These are phyloP conservation scores for Anthracocystis panici-leucophaei DNA, from an alignment of 1,284 basidiomycete species.

Conservation along the genomic window DNA sequence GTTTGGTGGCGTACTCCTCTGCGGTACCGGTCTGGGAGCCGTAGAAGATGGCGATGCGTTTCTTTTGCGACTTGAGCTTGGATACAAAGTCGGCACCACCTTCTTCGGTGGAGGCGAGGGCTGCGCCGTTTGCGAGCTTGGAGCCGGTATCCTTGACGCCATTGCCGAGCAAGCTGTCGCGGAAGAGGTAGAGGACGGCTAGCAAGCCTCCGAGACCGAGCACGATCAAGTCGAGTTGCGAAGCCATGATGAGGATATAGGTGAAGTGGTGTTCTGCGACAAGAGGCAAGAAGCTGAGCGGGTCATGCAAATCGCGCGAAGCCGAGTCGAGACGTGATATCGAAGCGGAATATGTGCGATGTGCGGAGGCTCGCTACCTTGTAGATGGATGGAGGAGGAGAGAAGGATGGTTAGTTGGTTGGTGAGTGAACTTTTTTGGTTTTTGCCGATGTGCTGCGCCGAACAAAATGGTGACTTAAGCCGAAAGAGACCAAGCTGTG, in stretches of 20 bases:
- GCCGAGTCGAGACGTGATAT: background rate
- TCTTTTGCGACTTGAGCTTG: conserved; percentile 64
- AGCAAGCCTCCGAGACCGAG: conserved; percentile 53
- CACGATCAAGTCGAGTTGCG: conserved; percentile 52
- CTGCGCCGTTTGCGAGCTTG: conserved; percentile 54
- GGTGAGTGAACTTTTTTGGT: too few species aligned
- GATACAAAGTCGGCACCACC: conserved; percentile 54
- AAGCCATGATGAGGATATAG: conserved; percentile 36
- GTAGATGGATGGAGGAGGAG: too few species aligned
- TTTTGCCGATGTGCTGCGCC: too few species aligned
- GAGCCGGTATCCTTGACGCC: conserved; percentile 43
- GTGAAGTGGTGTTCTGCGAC: background rate
- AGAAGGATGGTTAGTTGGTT: too few species aligned
- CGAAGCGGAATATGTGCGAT: too few species aligned
- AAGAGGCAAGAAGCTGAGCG: background rate
- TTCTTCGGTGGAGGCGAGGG: conserved; percentile 24
- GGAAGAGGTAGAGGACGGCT: conserved; percentile 63
- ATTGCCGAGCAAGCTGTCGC: conserved; percentile 47
- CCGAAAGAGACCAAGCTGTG: background rate
- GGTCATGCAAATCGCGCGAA: background rate
- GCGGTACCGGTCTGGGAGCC: conserved; percentile 69
- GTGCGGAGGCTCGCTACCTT: too few species aligned
- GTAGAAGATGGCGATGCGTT: conserved; percentile 68
- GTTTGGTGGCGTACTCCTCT: conserved; percentile 68
- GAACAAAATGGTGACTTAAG: too few species aligned